Evolutionary conservation across 495 filamentous ascomycete genomes (phyloP).

Genomic region (Cercophora scortea): DNA sequence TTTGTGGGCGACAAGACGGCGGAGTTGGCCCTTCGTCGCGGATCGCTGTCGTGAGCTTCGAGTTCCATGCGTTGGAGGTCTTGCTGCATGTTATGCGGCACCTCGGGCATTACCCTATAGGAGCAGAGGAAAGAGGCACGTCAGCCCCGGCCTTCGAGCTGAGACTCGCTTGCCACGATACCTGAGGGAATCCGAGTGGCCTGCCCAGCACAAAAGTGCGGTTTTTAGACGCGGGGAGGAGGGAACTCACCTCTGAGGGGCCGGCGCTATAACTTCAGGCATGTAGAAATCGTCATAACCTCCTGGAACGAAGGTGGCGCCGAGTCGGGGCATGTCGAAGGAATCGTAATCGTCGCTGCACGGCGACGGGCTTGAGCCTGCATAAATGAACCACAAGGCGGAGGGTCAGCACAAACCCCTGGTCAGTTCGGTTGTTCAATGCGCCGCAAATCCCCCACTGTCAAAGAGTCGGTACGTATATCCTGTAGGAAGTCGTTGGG

Average conservation of each 20-base stretch:
- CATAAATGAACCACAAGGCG: conserved; percentile 22
- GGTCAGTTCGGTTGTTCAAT: no score
- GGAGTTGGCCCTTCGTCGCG: conserved; percentile 28
- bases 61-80: conserved; percentile 84
- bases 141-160: conserved; percentile 10
- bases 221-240: background rate
- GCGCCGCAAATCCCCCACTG: background rate
- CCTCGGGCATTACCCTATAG: conserved; percentile 50
- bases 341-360: conserved; percentile 34
- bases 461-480: no score
- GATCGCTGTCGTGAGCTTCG: conserved; percentile 50
- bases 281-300: conserved; percentile 83
- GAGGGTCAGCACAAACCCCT: conserved; percentile 12
- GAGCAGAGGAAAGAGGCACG: conserved; percentile 4
- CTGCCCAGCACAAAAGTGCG: no score
- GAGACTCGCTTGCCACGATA: background rate
- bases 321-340: conserved; percentile 47
- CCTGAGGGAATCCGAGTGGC: no score
- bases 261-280: conserved; percentile 55
- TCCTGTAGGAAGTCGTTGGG: no score
- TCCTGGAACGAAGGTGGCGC: conserved; percentile 87
- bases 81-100: conserved; percentile 76
- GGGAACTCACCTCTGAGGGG: conserved; percentile 78
- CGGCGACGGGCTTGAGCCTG: conserved; percentile 29
- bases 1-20: conserved; percentile 9